Percentiles rank a stretch among this genome's conserved stretches.
Conservation (phyloP, 2,329 filamentous ascomycete species). For the Rhinocladiella similis region DNA sequence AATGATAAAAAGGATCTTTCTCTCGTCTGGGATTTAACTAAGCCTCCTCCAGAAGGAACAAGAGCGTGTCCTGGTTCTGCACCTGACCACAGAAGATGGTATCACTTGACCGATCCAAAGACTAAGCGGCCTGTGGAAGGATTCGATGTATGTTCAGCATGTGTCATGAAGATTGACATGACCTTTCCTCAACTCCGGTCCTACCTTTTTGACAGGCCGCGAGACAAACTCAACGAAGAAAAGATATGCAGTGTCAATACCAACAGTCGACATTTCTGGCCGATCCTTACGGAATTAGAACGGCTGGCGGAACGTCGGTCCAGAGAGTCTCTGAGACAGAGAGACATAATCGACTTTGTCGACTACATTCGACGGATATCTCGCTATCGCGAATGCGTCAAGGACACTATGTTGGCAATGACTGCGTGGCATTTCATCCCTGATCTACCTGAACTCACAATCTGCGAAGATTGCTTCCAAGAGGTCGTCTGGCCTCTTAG, state of each 20-base stretch:
- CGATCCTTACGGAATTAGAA: conserved; percentile 59
- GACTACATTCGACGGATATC: conserved; percentile 62
- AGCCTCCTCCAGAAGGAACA: conserved; percentile 59
- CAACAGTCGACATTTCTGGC: conserved; percentile 55
- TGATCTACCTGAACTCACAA: conserved; percentile 72
- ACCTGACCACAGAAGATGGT: conserved; percentile 67
- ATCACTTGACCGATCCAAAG: conserved; percentile 69
- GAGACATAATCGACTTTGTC: conserved; percentile 63
- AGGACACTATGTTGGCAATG: conserved; percentile 62
- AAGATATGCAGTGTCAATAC: conserved; percentile 71
- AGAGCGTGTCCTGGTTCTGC: conserved; percentile 59
- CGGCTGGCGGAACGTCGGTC: conserved; percentile 50
- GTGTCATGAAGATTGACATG: conserved; percentile 69
- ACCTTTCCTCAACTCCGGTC: conserved; percentile 68
- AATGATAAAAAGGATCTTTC: conserved; percentile 65
- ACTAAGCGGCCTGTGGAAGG: conserved; percentile 64
- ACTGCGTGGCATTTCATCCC: conserved; percentile 77
- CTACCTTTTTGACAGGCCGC: conserved; percentile 24
- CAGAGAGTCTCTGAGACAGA: conserved; percentile 37
- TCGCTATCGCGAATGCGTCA: conserved; percentile 62
- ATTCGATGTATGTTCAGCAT: conserved; percentile 75
- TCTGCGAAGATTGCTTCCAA: conserved; percentile 85
- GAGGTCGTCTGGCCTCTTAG: conserved; percentile 72
- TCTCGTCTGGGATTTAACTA: conserved; percentile 65
- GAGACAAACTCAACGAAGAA: conserved; percentile 43